Base-by-base conservation (phyloP, 1,284 basidiomycete genomes). In the Irpex sp. region DNA sequence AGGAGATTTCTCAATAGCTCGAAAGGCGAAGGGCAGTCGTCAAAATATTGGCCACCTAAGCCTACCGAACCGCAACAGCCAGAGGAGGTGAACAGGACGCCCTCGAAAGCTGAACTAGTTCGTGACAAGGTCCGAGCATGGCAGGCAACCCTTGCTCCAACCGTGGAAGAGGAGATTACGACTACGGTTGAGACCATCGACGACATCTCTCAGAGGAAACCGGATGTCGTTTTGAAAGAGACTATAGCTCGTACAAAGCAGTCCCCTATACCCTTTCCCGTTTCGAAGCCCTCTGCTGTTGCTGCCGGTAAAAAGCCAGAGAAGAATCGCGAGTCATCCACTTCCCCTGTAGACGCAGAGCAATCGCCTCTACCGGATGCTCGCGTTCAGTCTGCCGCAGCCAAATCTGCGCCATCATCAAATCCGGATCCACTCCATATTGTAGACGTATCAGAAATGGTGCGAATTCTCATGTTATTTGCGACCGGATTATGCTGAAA, bases 391-490 rank as follows among this genome's bases (percentile, higher is more conserved):
- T 19, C 21, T 31, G 26, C 11, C 26, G 59, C 13, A 60, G 11
- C 17, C n/a, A 26, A 40, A 21, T 4, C 13, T 13, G 21, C 2
- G 11, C 15, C 17, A 44, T 26, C 47, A 26, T 26, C 58, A 31
- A 9, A 17, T 38, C 48, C 19, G 47, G 44, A 36, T n/a, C 51
- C 36, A 36, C 47, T 17, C 17, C 51, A 54, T 6, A 63, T 69
- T 60, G 38, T 66, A 65, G 58, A 74, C 21, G 17, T 74, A n/a
- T 66, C 73, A 13, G 74, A 75, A 58, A 68, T 67, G 65, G 74
- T 73, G 51, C 64, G 73, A 66, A 15, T 31, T 44, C 5, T 69
- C 34, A 71, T 68, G 63, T 74, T 69, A 51, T 75, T 73, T 74
- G 59, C 54, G 62, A 60, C n/a, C n/a, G 49, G 49, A 44, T 51